Base-by-base conservation (phyloP, 148 eudicot species). In the Talinum fruticosum region DNA sequence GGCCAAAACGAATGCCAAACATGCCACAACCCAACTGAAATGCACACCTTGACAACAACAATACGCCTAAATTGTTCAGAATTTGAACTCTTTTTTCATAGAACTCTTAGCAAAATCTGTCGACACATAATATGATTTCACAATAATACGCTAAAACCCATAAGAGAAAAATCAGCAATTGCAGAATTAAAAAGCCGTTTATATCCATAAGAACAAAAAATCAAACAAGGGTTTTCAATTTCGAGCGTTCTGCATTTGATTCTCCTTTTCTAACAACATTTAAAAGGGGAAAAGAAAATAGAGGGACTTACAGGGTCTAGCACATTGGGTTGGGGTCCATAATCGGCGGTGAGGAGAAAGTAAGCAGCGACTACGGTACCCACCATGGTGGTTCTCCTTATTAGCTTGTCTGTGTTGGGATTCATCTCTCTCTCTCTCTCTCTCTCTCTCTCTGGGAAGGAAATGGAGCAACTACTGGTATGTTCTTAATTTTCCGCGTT, bases 271-370 rank as follows among this genome's bases (percentile, higher is more conserved):
- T 29, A 6, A 59, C 64, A n/a, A 16, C 7, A 24, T 8, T 15
- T 5, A 16, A 59, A 57, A 16, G 26, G 14, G 30, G 77, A 21
- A 19, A 16, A 49, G 28, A 37, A 30, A 49, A 76, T 6, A 29
- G 41, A n/a, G 70, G 16, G 8, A 26, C 83, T 77, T 85, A 90
- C 97, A 59, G 94, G 94, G 69, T 90, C 92, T 66, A 90, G 97
- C 41, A 81, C 90, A 79, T 82, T 92, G 75, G 93, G 93, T 66
- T 85, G 79, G 66, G 91, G 87, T 62, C 93, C 93, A 77, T 89
- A 92, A 66, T 90, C 93, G 79, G 93, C 94, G 6, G 97, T 93
- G 15, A 93, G 76, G 23, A 93, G 93, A 81, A 90, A 81, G 80
- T 90, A 93, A 38, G 90, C 66, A 69, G 90, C 95, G 38, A 87